These are phyloP conservation scores for Terfezia boudieri DNA, from an alignment of 495 filamentous ascomycete genomes.

Conservation along the genomic window DNA sequence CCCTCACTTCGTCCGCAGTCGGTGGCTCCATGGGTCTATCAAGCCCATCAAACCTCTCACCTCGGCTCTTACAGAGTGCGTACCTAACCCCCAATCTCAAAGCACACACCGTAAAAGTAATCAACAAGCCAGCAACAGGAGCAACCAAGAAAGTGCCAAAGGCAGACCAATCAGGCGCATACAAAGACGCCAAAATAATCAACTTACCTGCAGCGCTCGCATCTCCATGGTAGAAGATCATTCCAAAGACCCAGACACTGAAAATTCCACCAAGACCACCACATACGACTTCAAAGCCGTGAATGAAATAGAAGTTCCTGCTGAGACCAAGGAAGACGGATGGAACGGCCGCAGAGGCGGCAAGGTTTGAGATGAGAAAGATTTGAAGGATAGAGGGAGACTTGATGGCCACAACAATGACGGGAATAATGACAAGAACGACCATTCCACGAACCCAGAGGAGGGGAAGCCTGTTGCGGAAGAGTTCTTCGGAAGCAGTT, in stretches of 20 bases:
- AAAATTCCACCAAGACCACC: slow-evolving; percentile 50
- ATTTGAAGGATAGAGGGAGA: slow-evolving; percentile 51
- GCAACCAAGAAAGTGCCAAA: slow-evolving; percentile 49
- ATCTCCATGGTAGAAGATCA: slow-evolving; percentile 42
- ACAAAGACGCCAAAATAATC: slow-evolving; percentile 46
- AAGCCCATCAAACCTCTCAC: slow-evolving; percentile 36
- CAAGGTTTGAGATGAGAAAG: slow-evolving; percentile 52
- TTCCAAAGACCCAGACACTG: slow-evolving; percentile 53
- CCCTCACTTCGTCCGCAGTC: too few relatives aligned
- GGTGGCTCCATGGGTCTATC: slow-evolving; percentile 26
- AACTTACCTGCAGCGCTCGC: slow-evolving; percentile 39
- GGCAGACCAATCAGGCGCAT: slow-evolving; percentile 46
- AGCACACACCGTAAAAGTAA: slow-evolving; percentile 38
- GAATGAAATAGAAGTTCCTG: slow-evolving; percentile 43
- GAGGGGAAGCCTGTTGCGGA: slow-evolving; percentile 48
- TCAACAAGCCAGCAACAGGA: slow-evolving; percentile 43
- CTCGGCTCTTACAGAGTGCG: slow-evolving; percentile 25
- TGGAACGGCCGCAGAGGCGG: slow-evolving; percentile 47
- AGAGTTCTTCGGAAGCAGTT: slow-evolving; percentile 52
- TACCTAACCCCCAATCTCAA: slow-evolving; percentile 31
- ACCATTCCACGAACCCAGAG: slow-evolving; percentile 43
- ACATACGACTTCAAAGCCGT: slow-evolving; percentile 49
- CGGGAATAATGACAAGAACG: slow-evolving; percentile 43
- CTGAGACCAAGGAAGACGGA: slow-evolving; percentile 42
- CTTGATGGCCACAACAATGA: slow-evolving; percentile 45